Conservation (phyloP, 306 rosid genomes). For the Luffa acutangula region DNA sequence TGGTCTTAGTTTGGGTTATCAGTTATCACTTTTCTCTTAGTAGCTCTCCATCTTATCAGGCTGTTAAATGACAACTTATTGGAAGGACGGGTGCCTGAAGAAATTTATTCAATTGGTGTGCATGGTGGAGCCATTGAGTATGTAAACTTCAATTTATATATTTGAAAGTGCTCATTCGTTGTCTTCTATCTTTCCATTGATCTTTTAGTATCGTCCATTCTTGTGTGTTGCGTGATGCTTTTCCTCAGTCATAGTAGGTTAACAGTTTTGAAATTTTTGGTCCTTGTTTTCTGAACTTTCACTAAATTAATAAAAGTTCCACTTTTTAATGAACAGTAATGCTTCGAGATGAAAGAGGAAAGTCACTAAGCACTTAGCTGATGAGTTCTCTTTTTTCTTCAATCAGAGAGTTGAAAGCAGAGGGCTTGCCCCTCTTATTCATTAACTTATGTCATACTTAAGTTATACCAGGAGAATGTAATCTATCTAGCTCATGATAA, state of each 20-base stretch:
- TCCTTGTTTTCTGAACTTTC: not conserved
- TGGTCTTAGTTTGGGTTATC: not conserved
- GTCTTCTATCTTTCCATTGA: not conserved
- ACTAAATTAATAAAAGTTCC: not conserved
- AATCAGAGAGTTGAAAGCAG: not conserved
- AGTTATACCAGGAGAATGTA: not conserved
- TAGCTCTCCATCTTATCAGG: constrained; percentile 36
- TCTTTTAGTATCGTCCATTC: not conserved
- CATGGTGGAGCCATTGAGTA: constrained; percentile 97
- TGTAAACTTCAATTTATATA: constrained; percentile 15
- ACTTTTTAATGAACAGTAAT: not conserved
- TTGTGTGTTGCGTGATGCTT: not conserved
- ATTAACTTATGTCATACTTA: not conserved
- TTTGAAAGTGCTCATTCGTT: not conserved
- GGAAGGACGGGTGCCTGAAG: constrained; percentile 80
- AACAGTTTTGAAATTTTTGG: not conserved
- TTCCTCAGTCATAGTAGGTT: not conserved
- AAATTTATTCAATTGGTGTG: constrained; percentile 79
- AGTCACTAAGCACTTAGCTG: not conserved
- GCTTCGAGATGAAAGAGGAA: not conserved
- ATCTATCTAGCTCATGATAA: not conserved
- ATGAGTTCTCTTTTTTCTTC: not conserved
- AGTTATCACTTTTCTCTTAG: not conserved
- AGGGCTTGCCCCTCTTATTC: not conserved
- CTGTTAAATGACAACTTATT: constrained; percentile 62